phyloP scores from a whole-genome alignment of 1,284 basidiomycete species.

The Rhodotorula sp. region DNA sequence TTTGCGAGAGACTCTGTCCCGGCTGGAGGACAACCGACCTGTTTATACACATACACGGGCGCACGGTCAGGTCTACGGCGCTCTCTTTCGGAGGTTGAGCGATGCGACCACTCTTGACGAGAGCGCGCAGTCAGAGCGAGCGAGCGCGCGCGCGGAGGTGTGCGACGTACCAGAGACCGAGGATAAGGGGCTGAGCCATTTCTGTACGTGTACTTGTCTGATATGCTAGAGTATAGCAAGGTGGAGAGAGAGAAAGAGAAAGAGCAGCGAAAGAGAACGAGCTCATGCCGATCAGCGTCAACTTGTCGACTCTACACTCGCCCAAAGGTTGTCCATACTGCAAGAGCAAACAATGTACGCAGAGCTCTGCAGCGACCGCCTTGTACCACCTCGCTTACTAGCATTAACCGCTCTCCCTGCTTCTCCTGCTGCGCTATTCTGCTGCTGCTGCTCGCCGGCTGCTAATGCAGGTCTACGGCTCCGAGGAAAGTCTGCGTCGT shows the following conservation, averaged over 20 bases:
- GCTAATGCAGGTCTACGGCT: background rate
- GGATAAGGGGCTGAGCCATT: constrained; percentile 34
- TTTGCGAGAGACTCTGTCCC: constrained; percentile 38
- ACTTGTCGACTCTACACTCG: too few relatives aligned
- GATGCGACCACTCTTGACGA: background rate
- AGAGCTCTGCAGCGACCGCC: too few relatives aligned
- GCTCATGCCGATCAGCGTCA: background rate
- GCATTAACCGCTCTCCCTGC: background rate
- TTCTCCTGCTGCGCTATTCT: background rate
- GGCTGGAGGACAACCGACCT: constrained; percentile 43
- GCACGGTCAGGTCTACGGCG: background rate
- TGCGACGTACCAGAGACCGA: constrained; percentile 39
- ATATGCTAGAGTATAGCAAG: too few relatives aligned
- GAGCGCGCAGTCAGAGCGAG: background rate
- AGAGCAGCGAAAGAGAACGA: background rate
- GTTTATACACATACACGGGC: background rate
- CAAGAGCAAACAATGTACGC: too few relatives aligned
- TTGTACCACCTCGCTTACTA: too few relatives aligned
- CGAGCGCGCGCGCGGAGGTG: background rate
- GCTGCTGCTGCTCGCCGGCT: too few relatives aligned
- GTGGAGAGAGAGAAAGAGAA: background rate
- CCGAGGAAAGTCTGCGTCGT: constrained; percentile 56
- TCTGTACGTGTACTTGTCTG: too few relatives aligned
- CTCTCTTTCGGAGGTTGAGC: background rate
- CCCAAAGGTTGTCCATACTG: too few relatives aligned